Percentiles rank a stretch among this genome's conserved stretches.
Conservation (phyloP, 2,329 filamentous ascomycete species). For the Aspergillus flavus region DNA sequence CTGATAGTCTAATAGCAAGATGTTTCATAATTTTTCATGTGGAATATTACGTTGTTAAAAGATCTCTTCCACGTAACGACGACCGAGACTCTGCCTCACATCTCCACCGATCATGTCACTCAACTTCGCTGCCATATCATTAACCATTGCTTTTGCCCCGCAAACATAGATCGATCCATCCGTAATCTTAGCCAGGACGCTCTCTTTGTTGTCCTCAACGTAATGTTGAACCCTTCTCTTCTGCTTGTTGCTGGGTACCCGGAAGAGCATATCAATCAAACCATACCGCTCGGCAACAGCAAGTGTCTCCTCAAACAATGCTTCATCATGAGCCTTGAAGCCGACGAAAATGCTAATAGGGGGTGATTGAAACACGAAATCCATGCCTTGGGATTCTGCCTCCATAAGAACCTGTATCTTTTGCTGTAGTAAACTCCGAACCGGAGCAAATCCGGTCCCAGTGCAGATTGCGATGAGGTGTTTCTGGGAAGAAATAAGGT, state of each 20-base stretch:
- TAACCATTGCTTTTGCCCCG: neutral
- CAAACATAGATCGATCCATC: constrained; percentile 3
- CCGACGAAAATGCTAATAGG: constrained; percentile 2
- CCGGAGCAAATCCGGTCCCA: constrained; percentile 5
- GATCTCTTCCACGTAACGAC: constrained; percentile 3
- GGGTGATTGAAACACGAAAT: neutral
- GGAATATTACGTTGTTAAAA: neutral
- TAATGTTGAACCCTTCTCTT: constrained; percentile 3
- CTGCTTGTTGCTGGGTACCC: neutral
- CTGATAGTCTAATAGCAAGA: too few relatives aligned
- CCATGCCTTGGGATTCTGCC: neutral
- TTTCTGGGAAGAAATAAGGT: neutral
- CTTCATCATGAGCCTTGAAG: neutral
- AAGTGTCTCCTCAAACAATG: neutral
- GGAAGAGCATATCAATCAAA: neutral
- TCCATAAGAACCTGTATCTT: neutral
- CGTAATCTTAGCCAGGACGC: neutral
- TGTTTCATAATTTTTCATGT: too few relatives aligned
- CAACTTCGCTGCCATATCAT: neutral
- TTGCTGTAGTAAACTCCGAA: constrained; percentile 7
- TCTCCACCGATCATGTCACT: neutral
- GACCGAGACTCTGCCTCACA: neutral
- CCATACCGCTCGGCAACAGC: neutral
- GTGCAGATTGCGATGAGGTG: constrained; percentile 1
- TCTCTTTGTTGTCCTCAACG: neutral